Evolutionary conservation across 192 early-diverging fungal genomes (phyloP).

Genomic region (Gamsiella multidivaricata): DNA sequence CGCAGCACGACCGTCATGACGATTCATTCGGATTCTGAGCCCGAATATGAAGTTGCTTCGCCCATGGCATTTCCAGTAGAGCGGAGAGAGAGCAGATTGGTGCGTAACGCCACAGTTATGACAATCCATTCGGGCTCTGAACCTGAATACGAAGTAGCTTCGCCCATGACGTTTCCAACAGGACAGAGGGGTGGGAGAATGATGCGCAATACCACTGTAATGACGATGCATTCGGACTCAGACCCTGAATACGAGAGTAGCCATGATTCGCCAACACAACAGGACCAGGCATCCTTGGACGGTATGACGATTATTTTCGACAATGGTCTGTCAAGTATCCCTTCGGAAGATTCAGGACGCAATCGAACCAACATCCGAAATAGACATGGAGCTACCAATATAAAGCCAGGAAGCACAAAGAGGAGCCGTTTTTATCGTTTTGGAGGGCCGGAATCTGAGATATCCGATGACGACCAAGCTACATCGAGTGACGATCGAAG

Average conservation of each 20-base stretch:
- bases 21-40: slow-evolving; percentile 35
- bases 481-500: slow-evolving; percentile 8
- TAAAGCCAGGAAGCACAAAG: background rate
- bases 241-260: slow-evolving; percentile 6
- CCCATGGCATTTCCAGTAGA: background rate
- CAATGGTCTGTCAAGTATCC: slow-evolving; percentile 11
- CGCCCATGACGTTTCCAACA: background rate
- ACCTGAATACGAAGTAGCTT: slow-evolving; percentile 9
- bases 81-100: slow-evolving; percentile 2
- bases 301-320: slow-evolving; percentile 17
- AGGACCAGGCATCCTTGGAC: background rate
- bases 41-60: slow-evolving; percentile 15
- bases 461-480: slow-evolving; percentile 16
- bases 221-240: slow-evolving; percentile 31
- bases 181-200: background rate
- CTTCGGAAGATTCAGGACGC: background rate
- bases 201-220: slow-evolving; percentile 15
- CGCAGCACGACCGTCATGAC: slow-evolving; percentile 43
- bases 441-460: slow-evolving; percentile 8
- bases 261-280: background rate
- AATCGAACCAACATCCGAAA: background rate
- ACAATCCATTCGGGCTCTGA: slow-evolving; percentile 38
- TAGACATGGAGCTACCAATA: background rate
- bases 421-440: background rate
- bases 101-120: slow-evolving; percentile 35